These are phyloP conservation scores for Zychaea mexicana DNA, from an alignment of 371 early-diverging fungal genomes.

Conservation along the genomic window DNA sequence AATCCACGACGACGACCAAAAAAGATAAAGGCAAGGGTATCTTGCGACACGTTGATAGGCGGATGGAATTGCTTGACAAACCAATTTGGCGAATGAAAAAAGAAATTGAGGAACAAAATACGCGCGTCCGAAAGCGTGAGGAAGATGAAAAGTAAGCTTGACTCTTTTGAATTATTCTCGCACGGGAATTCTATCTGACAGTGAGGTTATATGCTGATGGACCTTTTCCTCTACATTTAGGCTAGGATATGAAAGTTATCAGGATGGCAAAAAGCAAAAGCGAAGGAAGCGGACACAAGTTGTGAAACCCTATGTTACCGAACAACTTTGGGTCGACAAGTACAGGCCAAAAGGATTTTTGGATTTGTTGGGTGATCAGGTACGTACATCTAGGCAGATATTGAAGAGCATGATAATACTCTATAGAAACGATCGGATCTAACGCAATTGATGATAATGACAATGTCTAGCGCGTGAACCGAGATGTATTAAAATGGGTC, in stretches of 20 bases:
- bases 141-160: neutral
- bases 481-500: conserved; percentile 90
- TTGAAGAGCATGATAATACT: too few relatives aligned
- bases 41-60: conserved; percentile 15
- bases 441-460: too few relatives aligned
- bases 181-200: neutral
- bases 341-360: conserved; percentile 82
- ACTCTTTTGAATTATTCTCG: neutral
- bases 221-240: neutral
- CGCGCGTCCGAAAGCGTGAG: neutral
- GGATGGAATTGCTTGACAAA: conserved; percentile 18
- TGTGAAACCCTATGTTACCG: neutral
- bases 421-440: too few relatives aligned
- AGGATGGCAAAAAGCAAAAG: neutral
- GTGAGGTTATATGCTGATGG: neutral
- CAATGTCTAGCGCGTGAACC: conserved; percentile 83
- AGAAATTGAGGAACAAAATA: conserved; percentile 18
- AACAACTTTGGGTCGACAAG: conserved; percentile 87
- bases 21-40: conserved; percentile 7
- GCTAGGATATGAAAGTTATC: neutral
- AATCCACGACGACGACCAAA: conserved; percentile 8
- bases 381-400: conserved; percentile 17
- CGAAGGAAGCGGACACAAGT: neutral
- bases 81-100: conserved; percentile 35
- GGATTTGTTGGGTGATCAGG: conserved; percentile 94